Base-by-base conservation (phyloP, 225 moss, liverwort and hornwort species). In the Climacium dendroides region DNA sequence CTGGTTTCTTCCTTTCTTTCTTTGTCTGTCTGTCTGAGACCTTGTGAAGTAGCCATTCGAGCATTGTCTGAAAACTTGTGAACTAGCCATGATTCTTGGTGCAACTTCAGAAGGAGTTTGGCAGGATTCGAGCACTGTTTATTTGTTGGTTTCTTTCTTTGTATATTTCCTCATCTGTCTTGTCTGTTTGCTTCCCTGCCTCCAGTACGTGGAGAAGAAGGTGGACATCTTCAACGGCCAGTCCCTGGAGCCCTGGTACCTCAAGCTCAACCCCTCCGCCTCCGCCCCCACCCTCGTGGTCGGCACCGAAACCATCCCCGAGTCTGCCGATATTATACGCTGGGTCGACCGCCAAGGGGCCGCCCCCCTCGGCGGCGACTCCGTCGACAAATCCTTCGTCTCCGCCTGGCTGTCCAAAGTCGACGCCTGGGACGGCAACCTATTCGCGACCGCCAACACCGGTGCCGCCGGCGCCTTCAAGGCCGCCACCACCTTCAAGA, bases 191-290 rank as follows among this genome's bases (percentile, higher is more conserved):
- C 15, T n/a, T 69, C 57, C 78, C 25, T 72, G 60, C 64, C 18
- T 86, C 74, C 93, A 97, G 97, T 95, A 96, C 60, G 88, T 94
- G 52, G 97, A 97, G 72, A 96, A 96, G 87, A 96, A 88, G 82
- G 83, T 97, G 70, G 96, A 96, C 74, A 84, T 97, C 63, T 94
- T 97, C 90, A 90, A 85, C 66, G 97, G 97, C 20, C 92, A 92
- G 79, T 93, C 95, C 5, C 74, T 97, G 81, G 95, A 96, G 78
- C 96, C 97, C 34, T 95, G 94, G 91, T 97, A 90, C 84, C 19
- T 96, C 48, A 97, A 96, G 91, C n/a, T 97, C 6, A 97, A 95
- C 70, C 92, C 97, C 34, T 84, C 60, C 70, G 87, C 60, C 10
- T 86, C 91, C 48, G 92, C 79, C 23, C 97, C 97, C 9, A 92